Base-by-base conservation (phyloP, 2,329 filamentous ascomycete genomes). In the Trichoderma sp. region DNA sequence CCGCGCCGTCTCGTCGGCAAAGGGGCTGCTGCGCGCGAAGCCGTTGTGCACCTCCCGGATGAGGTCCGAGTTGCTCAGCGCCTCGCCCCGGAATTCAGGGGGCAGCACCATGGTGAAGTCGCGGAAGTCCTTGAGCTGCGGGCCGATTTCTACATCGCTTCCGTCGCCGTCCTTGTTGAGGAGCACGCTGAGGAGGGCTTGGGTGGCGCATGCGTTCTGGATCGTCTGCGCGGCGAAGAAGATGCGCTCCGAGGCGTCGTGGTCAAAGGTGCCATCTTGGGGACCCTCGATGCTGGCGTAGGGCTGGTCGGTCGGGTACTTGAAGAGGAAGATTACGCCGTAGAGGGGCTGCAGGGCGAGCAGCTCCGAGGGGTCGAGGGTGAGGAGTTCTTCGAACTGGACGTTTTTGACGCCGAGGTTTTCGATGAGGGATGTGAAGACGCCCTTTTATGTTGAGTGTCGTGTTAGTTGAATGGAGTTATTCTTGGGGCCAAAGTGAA, bases 271-370 rank as follows among this genome's bases (percentile, higher is more conserved):
- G 67, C 95, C 95, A 76, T 98, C 93, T 69, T 88, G 85, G 0
- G 93, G 93, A 51, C 84, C 84, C 64, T 86, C 83, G 48, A 83
- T 79, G 67, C 77, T 78, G 44, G 80, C 86, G 80, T 82, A 89
- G 71, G 82, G 85, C 67, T 78, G 85, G 74, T 90, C 88, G 67
- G 88, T 93, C 58, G 87, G 91, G 79, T 91, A 99, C 81, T 97
- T 98, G 88, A 99, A 99, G 77, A 99, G 91, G 79, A 99, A 99
- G 74, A 99, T 97, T 71, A 99, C 92, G 73, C 95, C 95, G 80
- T 97, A 96, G 61, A 97, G 84, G 19, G 91, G 90, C 71, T 90
- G 88, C 41, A 93, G 85, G 69, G 88, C 81, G 50, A 85, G 83
- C 14, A 96, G 84, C 65, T 85, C 85, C 60, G 91, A 87, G 7